Percentiles rank a stretch among this genome's conserved stretches.
These are phyloP conservation scores for Straminergon stramineum DNA, from an alignment of 225 moss, liverwort and hornwort genomes.

Conservation along the genomic window DNA sequence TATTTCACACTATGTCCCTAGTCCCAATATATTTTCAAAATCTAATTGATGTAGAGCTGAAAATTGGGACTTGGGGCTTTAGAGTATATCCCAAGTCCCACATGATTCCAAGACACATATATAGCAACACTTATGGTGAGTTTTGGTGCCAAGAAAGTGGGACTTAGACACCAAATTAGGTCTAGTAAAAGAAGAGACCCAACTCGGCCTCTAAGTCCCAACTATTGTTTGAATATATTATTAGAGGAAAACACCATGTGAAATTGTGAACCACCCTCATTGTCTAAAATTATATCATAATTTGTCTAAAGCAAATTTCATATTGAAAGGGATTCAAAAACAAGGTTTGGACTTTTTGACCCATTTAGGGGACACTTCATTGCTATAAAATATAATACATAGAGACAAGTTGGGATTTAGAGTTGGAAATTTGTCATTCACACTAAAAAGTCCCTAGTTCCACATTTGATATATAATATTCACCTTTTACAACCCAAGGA, in stretches of 20 bases:
- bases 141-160: rapidly evolving
- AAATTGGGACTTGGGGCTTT: neutral
- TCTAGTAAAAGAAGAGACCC: neutral
- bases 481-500: no score
- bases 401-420: neutral
- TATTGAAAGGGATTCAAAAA: rapidly evolving
- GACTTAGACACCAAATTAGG: neutral
- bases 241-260: no score
- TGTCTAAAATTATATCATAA: rapidly evolving
- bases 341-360: rapidly evolving
- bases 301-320: neutral
- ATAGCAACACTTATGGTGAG: neutral
- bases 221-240: neutral
- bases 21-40: rapidly evolving
- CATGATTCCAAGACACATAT: neutral
- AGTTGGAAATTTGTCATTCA: neutral
- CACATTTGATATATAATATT: no score
- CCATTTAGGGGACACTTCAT: neutral
- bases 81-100: neutral
- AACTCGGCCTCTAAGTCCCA: neutral
- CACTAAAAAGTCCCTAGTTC: neutral
- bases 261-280: neutral
- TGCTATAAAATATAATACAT: neutral
- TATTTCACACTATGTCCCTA: rapidly evolving
- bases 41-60: neutral